These are phyloP conservation scores for Yarrowia hollandica DNA, from an alignment of 805 yeast species.

Conservation along the genomic window DNA sequence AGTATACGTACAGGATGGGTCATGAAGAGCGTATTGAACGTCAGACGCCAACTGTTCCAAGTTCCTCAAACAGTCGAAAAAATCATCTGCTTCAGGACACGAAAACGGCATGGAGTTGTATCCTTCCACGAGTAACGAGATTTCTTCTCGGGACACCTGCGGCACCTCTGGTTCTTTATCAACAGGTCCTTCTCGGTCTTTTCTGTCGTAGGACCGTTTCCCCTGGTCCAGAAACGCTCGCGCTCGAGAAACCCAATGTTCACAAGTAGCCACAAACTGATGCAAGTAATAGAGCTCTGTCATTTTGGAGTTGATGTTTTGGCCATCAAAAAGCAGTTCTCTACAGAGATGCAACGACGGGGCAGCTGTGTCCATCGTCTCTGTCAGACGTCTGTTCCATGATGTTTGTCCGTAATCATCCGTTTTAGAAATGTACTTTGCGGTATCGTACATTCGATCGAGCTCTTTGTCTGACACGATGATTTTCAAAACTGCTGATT, in stretches of 20 bases:
- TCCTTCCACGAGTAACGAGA: conserved; percentile 49
- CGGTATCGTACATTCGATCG: not conserved
- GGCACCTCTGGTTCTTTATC: conserved; percentile 31
- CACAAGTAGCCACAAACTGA: conserved; percentile 16
- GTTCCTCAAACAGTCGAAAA: conserved; percentile 49
- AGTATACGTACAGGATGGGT: not conserved
- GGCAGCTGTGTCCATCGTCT: not conserved
- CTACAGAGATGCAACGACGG: conserved; percentile 11
- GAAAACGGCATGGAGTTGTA: conserved; percentile 51
- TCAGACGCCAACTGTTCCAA: conserved; percentile 8
- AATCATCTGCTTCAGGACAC: conserved; percentile 60
- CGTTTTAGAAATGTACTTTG: not conserved
- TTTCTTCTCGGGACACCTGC: conserved; percentile 38
- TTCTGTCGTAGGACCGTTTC: conserved; percentile 24
- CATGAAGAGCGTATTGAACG: conserved; percentile 14
- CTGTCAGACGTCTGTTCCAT: not conserved
- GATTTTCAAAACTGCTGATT: not conserved
- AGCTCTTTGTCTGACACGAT: not conserved
- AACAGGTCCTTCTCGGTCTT: conserved; percentile 33
- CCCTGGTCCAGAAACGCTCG: conserved; percentile 24
- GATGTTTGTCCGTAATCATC: not conserved
- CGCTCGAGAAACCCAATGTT: conserved; percentile 15
- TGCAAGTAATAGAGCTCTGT: conserved; percentile 8
- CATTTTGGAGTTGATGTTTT: conserved; percentile 1
- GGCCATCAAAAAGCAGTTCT: conserved; percentile 31